Percentiles rank a stretch among this genome's conserved stretches.
phyloP scores from a whole-genome alignment of 495 filamentous ascomycete genomes.

The Clohesyomyces aquaticus region DNA sequence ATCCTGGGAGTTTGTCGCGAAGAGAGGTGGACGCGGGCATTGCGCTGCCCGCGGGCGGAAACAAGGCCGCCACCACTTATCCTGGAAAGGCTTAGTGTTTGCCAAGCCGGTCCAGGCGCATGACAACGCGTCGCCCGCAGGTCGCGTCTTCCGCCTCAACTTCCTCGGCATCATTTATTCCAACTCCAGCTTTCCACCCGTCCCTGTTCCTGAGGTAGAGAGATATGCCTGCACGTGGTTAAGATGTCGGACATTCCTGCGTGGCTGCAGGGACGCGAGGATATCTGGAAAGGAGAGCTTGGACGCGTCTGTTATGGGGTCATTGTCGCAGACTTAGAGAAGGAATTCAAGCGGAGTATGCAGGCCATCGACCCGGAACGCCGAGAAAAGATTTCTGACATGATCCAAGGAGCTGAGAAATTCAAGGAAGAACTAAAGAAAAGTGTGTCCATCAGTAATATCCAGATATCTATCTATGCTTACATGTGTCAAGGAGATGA shows the following conservation, averaged over 20 bases:
- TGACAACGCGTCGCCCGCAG: constrained; percentile 25
- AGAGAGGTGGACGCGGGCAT: too few relatives aligned
- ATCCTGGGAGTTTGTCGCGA: constrained; percentile 7
- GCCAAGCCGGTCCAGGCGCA: constrained; percentile 8
- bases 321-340: constrained; percentile 19
- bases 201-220: neutral
- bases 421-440: constrained; percentile 30
- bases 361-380: neutral
- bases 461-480: neutral
- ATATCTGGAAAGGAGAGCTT: constrained; percentile 10
- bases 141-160: neutral
- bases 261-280: constrained; percentile 23
- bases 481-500: constrained; percentile 28
- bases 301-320: constrained; percentile 29
- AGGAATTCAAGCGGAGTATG: constrained; percentile 35
- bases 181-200: constrained; percentile 6
- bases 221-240: neutral
- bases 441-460: constrained; percentile 20
- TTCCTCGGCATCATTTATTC: too few relatives aligned
- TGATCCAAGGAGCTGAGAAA: constrained; percentile 16
- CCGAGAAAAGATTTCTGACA: neutral
- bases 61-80: neutral
- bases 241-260: constrained; percentile 21
- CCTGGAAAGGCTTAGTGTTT: constrained; percentile 6
- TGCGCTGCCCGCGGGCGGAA: too few relatives aligned